A percentile compares a stretch with the other conserved stretches of the same genome.
Conservation (phyloP, 1,284 basidiomycete genomes). For the Sphaerobolus stellatus region DNA sequence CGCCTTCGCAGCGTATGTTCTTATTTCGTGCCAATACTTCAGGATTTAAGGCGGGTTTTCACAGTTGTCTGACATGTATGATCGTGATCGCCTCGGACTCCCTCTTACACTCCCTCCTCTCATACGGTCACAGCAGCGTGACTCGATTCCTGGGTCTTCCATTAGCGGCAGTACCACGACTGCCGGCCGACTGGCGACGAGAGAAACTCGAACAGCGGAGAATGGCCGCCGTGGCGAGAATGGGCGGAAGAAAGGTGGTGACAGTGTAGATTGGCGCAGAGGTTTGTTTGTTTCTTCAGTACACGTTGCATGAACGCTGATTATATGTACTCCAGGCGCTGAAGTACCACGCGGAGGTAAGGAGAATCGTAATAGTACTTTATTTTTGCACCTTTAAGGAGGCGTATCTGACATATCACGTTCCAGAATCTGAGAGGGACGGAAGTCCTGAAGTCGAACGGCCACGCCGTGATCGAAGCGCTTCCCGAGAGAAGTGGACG, state of each 20-base stretch:
- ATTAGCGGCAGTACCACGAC: neutral
- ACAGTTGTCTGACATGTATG: slow-evolving; percentile 81
- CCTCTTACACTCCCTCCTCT: slow-evolving; percentile 35
- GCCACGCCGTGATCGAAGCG: slow-evolving; percentile 10
- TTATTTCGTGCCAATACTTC: slow-evolving; percentile 10
- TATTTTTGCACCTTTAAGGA: slow-evolving; percentile 26
- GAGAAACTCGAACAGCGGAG: slow-evolving; percentile 53
- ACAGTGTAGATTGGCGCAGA: slow-evolving; percentile 79
- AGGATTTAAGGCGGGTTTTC: neutral
- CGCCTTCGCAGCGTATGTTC: slow-evolving; percentile 65
- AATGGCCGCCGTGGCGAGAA: slow-evolving; percentile 36
- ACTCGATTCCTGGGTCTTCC: slow-evolving; percentile 42
- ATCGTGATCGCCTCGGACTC: slow-evolving; percentile 71
- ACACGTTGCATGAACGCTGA: neutral
- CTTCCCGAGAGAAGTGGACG: slow-evolving; percentile 15
- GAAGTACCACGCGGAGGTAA: slow-evolving; percentile 52
- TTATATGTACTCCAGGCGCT: slow-evolving; percentile 33
- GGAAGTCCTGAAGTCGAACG: slow-evolving; percentile 16
- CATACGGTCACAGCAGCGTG: slow-evolving; percentile 57
- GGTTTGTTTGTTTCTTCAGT: slow-evolving; percentile 43
- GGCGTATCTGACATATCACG: slow-evolving; percentile 33
- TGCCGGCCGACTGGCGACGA: neutral
- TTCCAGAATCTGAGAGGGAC: slow-evolving; percentile 37
- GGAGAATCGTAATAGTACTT: slow-evolving; percentile 54
- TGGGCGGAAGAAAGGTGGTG: slow-evolving; percentile 57